Percentiles rank a stretch among this genome's conserved stretches.
These are phyloP conservation scores for Lasiosphaeria hispida DNA, from an alignment of 495 filamentous ascomycete species.

Conservation along the genomic window DNA sequence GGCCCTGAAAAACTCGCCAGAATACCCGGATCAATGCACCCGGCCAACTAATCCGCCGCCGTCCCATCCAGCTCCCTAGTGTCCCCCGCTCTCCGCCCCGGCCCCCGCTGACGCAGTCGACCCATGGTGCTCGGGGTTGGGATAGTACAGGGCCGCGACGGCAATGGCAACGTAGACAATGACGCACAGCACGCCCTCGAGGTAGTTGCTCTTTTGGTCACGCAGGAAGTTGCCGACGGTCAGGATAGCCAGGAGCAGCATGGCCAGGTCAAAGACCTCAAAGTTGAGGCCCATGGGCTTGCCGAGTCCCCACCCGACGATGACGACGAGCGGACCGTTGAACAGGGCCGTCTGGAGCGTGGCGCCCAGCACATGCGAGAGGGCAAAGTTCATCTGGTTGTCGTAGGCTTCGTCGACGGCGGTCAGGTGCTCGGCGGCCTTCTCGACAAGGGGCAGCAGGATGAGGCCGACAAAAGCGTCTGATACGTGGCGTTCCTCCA, in stretches of 20 bases:
- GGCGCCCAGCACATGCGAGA: slow-evolving; percentile 83
- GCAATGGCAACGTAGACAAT: slow-evolving; percentile 64
- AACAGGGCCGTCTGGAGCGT: slow-evolving; percentile 88
- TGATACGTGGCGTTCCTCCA: slow-evolving; percentile 58
- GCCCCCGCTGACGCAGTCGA: neutral
- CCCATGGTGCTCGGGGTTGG: slow-evolving; percentile 41
- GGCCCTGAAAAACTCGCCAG: too few relatives aligned
- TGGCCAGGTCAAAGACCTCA: slow-evolving; percentile 82
- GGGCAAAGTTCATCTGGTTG: slow-evolving; percentile 83
- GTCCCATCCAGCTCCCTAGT: neutral
- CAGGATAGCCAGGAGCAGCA: slow-evolving; percentile 82
- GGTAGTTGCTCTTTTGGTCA: slow-evolving; percentile 76
- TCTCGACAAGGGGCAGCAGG: slow-evolving; percentile 82
- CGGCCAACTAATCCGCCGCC: too few relatives aligned
- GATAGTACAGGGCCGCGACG: slow-evolving; percentile 61
- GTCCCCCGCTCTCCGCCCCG: slow-evolving; percentile 5
- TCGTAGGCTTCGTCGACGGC: slow-evolving; percentile 91
- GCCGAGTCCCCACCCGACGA: slow-evolving; percentile 78
- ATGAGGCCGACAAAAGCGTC: slow-evolving; percentile 82
- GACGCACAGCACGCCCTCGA: slow-evolving; percentile 76
- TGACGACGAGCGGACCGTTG: slow-evolving; percentile 78
- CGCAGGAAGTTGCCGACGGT: slow-evolving; percentile 80
- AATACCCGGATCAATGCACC: too few relatives aligned
- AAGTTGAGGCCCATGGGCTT: slow-evolving; percentile 78
- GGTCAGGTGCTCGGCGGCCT: slow-evolving; percentile 85